Percentiles rank a stretch among this genome's conserved stretches.
Evolutionary conservation across 2,329 filamentous ascomycete genomes (phyloP).

Genomic region (Colletotrichum sp.): DNA sequence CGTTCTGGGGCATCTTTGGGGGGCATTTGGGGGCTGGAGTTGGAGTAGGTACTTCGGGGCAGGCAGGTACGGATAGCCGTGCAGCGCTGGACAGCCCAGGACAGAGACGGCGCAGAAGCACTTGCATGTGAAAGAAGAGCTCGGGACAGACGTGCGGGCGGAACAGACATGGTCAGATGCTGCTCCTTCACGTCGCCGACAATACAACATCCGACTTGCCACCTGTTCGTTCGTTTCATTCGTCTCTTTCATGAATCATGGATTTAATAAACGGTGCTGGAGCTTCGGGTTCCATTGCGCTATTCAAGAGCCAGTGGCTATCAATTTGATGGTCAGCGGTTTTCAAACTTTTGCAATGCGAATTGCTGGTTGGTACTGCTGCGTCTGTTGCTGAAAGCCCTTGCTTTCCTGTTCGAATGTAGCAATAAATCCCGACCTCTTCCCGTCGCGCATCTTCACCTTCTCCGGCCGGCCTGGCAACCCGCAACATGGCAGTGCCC

Average conservation of each 20-base stretch:
- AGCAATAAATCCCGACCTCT: conserved; percentile 15
- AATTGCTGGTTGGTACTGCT: background rate
- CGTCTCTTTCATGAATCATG: conserved; percentile 15
- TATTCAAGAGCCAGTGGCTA: background rate
- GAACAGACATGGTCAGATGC: background rate
- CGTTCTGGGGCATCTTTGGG: background rate
- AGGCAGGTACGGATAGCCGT: background rate
- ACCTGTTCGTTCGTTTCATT: conserved; percentile 11
- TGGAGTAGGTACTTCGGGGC: background rate
- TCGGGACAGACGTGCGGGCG: background rate
- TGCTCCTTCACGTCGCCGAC: background rate
- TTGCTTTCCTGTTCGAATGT: background rate
- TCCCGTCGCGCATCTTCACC: background rate
- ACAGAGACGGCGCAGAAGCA: background rate
- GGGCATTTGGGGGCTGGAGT: background rate
- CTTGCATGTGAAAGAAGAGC: conserved; percentile 15
- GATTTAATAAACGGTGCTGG: background rate
- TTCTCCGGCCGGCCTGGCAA: background rate
- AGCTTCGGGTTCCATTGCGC: background rate
- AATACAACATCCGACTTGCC: background rate
- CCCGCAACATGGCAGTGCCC: background rate
- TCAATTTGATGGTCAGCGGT: background rate
- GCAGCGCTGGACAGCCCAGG: background rate
- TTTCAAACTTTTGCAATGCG: background rate
- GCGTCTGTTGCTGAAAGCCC: background rate